Conservation (phyloP, 2,329 filamentous ascomycete genomes). For the Shiraia sp. region DNA sequence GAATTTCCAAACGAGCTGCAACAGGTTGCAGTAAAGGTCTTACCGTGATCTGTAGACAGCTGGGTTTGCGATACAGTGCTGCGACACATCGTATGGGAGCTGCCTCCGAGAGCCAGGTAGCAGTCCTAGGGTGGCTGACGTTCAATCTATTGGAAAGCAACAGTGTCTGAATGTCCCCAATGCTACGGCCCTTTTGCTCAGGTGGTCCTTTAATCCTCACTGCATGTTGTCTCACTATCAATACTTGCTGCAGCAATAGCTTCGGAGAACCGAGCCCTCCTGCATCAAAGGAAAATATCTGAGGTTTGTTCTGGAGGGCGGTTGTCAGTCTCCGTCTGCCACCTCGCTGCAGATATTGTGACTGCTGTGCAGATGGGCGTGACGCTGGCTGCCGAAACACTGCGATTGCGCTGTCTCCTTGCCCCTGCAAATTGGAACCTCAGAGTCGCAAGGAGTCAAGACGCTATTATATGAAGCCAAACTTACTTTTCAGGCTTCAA, state of each 20-base stretch:
- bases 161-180: background rate
- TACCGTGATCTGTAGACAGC: conserved; percentile 10
- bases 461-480: too few relatives aligned
- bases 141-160: conserved; percentile 1
- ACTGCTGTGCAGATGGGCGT: conserved; percentile 14
- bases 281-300: conserved; percentile 13
- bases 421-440: background rate
- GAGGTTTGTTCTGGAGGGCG: too few relatives aligned
- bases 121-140: conserved; percentile 6
- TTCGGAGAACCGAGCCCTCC: conserved; percentile 18
- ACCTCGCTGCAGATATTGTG: conserved; percentile 8
- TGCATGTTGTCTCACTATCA: conserved; percentile 14
- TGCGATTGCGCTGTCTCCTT: conserved; percentile 8
- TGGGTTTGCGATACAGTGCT: conserved; percentile 24
- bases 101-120: conserved; percentile 20
- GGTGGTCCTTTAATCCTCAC: background rate
- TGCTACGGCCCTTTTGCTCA: background rate
- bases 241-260: conserved; percentile 26
- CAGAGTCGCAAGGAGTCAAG: background rate
- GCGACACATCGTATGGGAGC: conserved; percentile 8
- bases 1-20: conserved; percentile 1
- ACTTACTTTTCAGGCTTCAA: too few relatives aligned
- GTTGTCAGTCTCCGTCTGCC: conserved; percentile 11
- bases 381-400: conserved; percentile 1
- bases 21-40: conserved; percentile 1